These are phyloP conservation scores for Sphagnum magellanicum DNA, from an alignment of 228 moss, liverwort and hornwort genomes.

Conservation along the genomic window DNA sequence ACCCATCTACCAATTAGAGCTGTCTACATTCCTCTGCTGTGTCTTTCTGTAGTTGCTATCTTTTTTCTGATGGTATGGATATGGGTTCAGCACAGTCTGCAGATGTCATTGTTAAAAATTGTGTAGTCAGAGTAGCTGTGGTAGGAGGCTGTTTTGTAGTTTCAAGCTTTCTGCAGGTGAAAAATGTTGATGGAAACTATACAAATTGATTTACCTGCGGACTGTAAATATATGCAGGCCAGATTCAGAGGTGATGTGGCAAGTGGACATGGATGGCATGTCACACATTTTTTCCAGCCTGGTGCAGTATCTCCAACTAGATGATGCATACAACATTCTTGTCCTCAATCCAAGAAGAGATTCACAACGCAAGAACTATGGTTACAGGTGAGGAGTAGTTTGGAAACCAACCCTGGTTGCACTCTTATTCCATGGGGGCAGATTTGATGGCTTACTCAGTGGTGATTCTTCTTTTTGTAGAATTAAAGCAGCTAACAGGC, in stretches of 20 bases:
- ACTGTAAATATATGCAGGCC: conserved; percentile 20
- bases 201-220: neutral
- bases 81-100: neutral
- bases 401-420: neutral
- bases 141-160: too few relatives aligned
- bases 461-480: neutral
- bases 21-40: neutral
- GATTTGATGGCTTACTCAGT: neutral
- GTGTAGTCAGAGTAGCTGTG: neutral
- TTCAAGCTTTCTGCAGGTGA: too few relatives aligned
- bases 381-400: conserved; percentile 51
- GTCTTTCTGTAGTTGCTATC: neutral
- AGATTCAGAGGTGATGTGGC: conserved; percentile 64
- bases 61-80: neutral
- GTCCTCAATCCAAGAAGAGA: conserved; percentile 84
- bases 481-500: neutral
- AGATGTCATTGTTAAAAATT: neutral
- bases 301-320: conserved; percentile 71
- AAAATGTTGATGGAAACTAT: too few relatives aligned
- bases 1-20: neutral
- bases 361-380: conserved; percentile 58
- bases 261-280: conserved; percentile 90
- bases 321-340: conserved; percentile 85
- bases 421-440: neutral
- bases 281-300: conserved; percentile 77